Base-by-base conservation (phyloP, 495 filamentous ascomycete species). In the Penicillium antarcticum region DNA sequence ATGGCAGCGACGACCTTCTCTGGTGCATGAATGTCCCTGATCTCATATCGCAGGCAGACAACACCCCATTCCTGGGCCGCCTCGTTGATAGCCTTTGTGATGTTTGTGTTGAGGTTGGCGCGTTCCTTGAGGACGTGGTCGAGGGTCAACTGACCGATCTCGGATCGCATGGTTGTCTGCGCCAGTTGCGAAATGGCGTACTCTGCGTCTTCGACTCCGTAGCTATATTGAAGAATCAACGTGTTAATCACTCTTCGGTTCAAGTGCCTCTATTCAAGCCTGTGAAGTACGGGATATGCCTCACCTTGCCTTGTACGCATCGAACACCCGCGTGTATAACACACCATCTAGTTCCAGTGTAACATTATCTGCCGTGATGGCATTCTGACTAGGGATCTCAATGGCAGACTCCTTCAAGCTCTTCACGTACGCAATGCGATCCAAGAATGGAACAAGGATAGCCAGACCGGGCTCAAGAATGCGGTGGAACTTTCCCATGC, bases 121-220 rank as follows among this genome's bases (percentile, higher is more conserved):
- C 94, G 90, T 78, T 98, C 94, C 64, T 97, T 96, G 18, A 98
- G 80, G 34, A 98, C 94, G 73, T 97, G 92, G 71, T 98, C 94
- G 59, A 98, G 87, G 0, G 92, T 89, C 14, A 98, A 80, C 61
- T 96, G 91, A 53, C 94, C 94, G 65, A 98, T 98, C 68, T 98
- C 94, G 48, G 87, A 91, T 52, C 94, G 91, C 94, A 98, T 98
- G 0, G 94, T 98, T 2, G 94, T 98, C 70, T 98, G 94, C 3
- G 94, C 94, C 14, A 98, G 86, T 61, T 98, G 94, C 16, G 88
- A 91, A 74, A 98, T 97, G 65, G 94, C 94, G 71, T 97, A 98
- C 66, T 97, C 95, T 52, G 94, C 94, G 65, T 98, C 94, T 73
- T 98, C 94, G 35, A 98, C 94, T 35, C 94, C 94, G 66, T 98